phyloP scores from a whole-genome alignment of 768 basidiomycete genomes.

The Tylopilus plumbeoviolaceoides region DNA sequence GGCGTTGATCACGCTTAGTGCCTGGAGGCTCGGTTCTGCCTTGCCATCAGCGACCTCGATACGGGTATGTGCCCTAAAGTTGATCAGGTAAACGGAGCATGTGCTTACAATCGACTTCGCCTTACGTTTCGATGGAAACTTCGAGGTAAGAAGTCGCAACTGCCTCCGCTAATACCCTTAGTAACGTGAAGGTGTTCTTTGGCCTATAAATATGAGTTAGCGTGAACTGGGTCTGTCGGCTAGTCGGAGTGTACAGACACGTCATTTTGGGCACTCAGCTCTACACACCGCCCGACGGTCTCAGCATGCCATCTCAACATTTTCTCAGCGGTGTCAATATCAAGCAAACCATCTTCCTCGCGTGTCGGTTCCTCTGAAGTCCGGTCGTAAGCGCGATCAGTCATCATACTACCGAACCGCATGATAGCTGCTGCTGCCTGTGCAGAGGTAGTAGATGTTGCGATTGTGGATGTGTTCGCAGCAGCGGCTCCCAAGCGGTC shows the following conservation, averaged over 20 bases:
- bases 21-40: constrained; percentile 73
- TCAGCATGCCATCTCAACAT: constrained; percentile 99
- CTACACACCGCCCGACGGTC: constrained; percentile 90
- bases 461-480: constrained; percentile 55
- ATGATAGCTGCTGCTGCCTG: constrained; percentile 87
- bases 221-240: neutral
- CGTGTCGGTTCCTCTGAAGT: constrained; percentile 62
- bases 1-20: constrained; percentile 58
- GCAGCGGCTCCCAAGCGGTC: constrained; percentile 78
- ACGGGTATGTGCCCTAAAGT: constrained; percentile 59
- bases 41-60: constrained; percentile 74
- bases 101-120: constrained; percentile 5
- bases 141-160: constrained; percentile 84
- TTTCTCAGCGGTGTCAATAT: constrained; percentile 72
- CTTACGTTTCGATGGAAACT: constrained; percentile 88
- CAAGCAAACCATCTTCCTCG: constrained; percentile 81
- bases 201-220: constrained; percentile 46
- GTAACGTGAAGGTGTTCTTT: constrained; percentile 81
- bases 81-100: constrained; percentile 1
- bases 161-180: constrained; percentile 82
- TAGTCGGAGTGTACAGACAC: constrained; percentile 53
- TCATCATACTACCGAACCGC: constrained; percentile 80
- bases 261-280: constrained; percentile 77
- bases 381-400: constrained; percentile 47
- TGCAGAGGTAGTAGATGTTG: constrained; percentile 65